Conservation (phyloP, 2,329 filamentous ascomycete genomes). For the Acrocalymma vagum region DNA sequence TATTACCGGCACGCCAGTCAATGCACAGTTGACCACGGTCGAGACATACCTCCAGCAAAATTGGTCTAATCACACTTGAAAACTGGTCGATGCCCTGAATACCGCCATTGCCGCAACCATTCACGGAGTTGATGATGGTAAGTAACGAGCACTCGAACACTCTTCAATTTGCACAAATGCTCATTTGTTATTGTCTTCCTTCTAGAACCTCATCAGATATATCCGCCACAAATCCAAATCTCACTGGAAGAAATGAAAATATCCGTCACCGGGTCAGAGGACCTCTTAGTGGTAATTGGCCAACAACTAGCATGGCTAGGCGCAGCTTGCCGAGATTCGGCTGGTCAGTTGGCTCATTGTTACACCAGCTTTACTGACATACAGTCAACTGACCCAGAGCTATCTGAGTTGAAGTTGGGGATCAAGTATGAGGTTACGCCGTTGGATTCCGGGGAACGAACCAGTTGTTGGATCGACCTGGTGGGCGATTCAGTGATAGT, state of each 20-base stretch:
- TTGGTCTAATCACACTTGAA: constrained; percentile 2
- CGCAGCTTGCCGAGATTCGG: constrained; percentile 3
- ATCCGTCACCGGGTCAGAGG: not conserved
- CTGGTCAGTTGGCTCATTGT: constrained; percentile 6
- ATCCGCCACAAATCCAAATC: too few relatives aligned
- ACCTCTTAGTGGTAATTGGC: constrained; percentile 4
- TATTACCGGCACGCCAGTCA: constrained; percentile 2
- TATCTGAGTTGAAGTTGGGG: too few relatives aligned
- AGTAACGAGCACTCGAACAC: not conserved
- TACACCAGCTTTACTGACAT: constrained; percentile 1
- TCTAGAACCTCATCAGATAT: too few relatives aligned
- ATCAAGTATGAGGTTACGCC: constrained; percentile 2
- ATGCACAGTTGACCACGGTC: constrained; percentile 5
- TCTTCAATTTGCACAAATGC: too few relatives aligned
- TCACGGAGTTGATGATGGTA: not conserved
- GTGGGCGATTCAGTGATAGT: constrained; percentile 5
- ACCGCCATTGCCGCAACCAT: not conserved
- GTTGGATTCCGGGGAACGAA: not conserved
- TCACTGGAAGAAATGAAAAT: constrained; percentile 1
- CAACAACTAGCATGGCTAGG: constrained; percentile 9
- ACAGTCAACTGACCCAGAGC: too few relatives aligned
- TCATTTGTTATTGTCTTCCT: too few relatives aligned
- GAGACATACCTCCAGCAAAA: constrained; percentile 5
- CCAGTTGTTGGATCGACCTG: constrained; percentile 6
- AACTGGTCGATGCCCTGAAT: constrained; percentile 4